These are phyloP conservation scores for Pharus latifolius DNA, from an alignment of 176 grass and related monocot genomes.

Conservation along the genomic window DNA sequence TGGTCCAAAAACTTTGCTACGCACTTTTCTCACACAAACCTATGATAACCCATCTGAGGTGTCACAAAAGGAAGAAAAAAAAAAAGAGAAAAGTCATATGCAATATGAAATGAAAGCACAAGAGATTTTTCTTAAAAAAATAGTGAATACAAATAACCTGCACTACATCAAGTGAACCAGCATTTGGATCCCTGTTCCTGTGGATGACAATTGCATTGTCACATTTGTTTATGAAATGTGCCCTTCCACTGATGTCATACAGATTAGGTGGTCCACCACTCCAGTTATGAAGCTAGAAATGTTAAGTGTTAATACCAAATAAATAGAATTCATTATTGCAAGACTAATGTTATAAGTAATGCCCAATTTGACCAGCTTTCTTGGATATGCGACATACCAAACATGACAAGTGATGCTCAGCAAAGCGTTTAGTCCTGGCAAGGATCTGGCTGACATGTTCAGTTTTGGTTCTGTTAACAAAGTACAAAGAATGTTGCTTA, in stretches of 20 bases:
- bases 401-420: slow-evolving; percentile 95
- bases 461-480: slow-evolving; percentile 66
- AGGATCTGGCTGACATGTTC: slow-evolving; percentile 96
- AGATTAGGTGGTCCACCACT: slow-evolving; percentile 63
- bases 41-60: no score
- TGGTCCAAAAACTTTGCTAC: slow-evolving; percentile 81
- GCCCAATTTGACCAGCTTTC: slow-evolving; percentile 51
- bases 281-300: slow-evolving; percentile 98
- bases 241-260: slow-evolving; percentile 97
- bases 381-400: slow-evolving; percentile 98
- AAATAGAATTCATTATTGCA: not conserved
- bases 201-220: slow-evolving; percentile 95
- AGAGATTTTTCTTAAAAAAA: not conserved
- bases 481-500: not conserved
- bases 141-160: slow-evolving; percentile 46
- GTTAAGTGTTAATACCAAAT: slow-evolving; percentile 18
- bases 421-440: slow-evolving; percentile 87
- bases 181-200: slow-evolving; percentile 57
- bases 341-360: not conserved
- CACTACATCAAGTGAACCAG: slow-evolving; percentile 60
- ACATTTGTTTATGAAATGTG: slow-evolving; percentile 99
- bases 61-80: no score
- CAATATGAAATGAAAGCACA: not conserved
- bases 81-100: no score
- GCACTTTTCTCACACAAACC: slow-evolving; percentile 90